Evolutionary conservation across 345 rosid species (phyloP).

Genomic region (Fremontodendron californicum): DNA sequence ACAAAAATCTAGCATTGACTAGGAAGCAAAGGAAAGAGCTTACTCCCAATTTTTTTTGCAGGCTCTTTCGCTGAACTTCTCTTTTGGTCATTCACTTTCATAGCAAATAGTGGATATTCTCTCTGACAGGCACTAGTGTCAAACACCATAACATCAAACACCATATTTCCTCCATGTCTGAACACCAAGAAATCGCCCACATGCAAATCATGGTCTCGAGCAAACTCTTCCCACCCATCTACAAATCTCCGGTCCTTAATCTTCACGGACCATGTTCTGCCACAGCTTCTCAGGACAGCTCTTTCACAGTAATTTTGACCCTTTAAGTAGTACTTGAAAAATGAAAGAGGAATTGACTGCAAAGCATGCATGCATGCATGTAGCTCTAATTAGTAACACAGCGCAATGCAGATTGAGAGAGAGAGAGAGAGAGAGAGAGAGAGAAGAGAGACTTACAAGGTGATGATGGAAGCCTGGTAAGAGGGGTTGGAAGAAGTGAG

Average conservation of each 20-base stretch:
- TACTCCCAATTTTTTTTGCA: background rate
- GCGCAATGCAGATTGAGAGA: background rate
- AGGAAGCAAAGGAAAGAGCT: background rate
- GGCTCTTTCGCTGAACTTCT: background rate
- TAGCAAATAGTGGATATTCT: background rate
- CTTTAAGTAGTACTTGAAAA: background rate
- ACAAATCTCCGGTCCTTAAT: background rate
- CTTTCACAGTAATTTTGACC: background rate
- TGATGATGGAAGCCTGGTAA: conserved; percentile 1
- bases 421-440: background rate
- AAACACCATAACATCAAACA: background rate
- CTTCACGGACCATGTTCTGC: background rate
- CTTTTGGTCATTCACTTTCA: too few species aligned
- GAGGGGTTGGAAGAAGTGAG: background rate
- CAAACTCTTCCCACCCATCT: background rate
- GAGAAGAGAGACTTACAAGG: background rate
- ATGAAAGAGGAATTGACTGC: background rate
- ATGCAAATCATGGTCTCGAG: background rate
- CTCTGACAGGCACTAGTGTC: background rate
- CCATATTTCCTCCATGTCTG: background rate
- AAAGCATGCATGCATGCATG: background rate
- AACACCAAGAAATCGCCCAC: background rate
- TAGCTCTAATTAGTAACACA: background rate
- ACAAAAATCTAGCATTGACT: background rate
- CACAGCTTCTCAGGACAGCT: background rate